Conservation (phyloP, 2,329 filamentous ascomycete species). For the Pestalotiopsis sp. region DNA sequence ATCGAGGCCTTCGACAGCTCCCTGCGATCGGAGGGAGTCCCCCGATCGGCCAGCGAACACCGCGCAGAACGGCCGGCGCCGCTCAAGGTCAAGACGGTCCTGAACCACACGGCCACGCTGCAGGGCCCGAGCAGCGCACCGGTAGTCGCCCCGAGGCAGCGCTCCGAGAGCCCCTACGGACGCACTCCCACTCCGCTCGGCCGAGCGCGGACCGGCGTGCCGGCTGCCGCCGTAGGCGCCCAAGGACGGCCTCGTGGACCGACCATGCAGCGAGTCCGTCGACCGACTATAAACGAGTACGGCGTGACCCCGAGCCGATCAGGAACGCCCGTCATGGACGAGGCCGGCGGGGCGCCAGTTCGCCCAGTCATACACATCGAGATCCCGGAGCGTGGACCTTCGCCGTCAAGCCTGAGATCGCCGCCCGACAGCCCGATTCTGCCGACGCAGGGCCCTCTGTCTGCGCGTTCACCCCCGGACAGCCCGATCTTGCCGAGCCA, state of each 20-base stretch:
- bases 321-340: not conserved
- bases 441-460: not conserved
- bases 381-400: conserved; percentile 17
- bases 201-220: conserved; percentile 18
- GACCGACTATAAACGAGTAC: conserved; percentile 4
- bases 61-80: not conserved
- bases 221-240: conserved; percentile 21
- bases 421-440: conserved; percentile 1
- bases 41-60: conserved; percentile 23
- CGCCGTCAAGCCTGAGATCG: not conserved
- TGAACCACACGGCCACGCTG: not conserved
- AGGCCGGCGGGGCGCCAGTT: not conserved
- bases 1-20: conserved; percentile 35
- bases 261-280: not conserved
- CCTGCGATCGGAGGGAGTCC: conserved; percentile 13
- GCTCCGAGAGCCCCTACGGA: conserved; percentile 4
- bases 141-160: conserved; percentile 10
- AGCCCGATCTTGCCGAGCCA: not conserved
- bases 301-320: not conserved
- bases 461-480: not conserved
- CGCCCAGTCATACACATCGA: not conserved
- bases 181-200: conserved; percentile 4
- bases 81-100: not conserved
- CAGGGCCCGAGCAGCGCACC: conserved; percentile 9
- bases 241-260: conserved; percentile 16